phyloP scores from a whole-genome alignment of 2,329 filamentous ascomycete genomes.

The Colletotrichum karsti region DNA sequence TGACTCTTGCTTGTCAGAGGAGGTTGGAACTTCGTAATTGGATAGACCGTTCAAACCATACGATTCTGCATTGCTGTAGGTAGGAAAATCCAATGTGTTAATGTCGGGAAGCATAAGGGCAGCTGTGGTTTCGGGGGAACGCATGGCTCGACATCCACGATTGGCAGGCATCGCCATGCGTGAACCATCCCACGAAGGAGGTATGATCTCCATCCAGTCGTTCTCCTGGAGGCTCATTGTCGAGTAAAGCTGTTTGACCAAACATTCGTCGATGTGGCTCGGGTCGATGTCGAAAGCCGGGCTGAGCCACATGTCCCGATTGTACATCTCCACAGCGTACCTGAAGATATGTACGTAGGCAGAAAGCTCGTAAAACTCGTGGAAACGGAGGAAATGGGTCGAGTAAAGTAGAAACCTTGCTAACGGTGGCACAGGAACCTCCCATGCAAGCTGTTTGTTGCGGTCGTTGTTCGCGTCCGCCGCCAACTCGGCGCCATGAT shows the following conservation, averaged over 20 bases:
- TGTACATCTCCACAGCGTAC: background rate
- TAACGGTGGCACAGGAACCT: background rate
- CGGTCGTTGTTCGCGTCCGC: too few species aligned
- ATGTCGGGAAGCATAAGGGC: background rate
- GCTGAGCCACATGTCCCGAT: background rate
- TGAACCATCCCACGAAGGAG: background rate
- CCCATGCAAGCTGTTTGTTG: too few species aligned
- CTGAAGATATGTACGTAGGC: constrained; percentile 4
- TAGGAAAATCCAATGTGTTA: too few species aligned
- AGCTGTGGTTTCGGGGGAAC: background rate
- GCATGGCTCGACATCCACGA: background rate
- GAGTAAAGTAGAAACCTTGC: background rate
- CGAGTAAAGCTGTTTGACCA: background rate
- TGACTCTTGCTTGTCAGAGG: too few species aligned
- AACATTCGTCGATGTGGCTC: background rate
- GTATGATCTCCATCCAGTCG: constrained; percentile 1
- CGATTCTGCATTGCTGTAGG: too few species aligned
- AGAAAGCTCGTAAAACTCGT: background rate
- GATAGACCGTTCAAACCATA: too few species aligned
- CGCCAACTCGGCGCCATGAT: background rate
- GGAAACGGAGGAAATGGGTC: background rate
- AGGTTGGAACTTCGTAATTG: too few species aligned
- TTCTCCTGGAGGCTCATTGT: background rate
- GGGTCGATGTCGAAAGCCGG: background rate
- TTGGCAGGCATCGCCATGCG: background rate